Evolutionary conservation across 2,329 filamentous ascomycete species (phyloP).

Genomic region (Kalaharituber pfeilii): DNA sequence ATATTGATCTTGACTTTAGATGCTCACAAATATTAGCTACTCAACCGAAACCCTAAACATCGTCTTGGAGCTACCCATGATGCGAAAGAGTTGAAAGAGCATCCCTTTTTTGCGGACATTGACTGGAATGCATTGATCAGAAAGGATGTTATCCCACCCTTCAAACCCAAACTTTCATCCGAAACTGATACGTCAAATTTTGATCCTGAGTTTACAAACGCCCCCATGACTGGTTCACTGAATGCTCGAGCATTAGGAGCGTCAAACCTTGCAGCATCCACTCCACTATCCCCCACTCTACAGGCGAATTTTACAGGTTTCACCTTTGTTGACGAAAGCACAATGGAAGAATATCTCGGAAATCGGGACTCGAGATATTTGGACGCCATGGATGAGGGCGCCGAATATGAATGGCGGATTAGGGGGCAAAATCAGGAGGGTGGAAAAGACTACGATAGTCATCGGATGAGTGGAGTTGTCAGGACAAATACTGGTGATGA

Average conservation of each 20-base stretch:
- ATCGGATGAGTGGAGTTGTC: constrained; percentile 48
- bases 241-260: constrained; percentile 81
- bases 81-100: constrained; percentile 81
- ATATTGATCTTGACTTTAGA: not conserved
- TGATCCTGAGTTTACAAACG: constrained; percentile 94
- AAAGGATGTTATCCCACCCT: constrained; percentile 87
- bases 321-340: constrained; percentile 96
- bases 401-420: constrained; percentile 27
- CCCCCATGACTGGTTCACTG: constrained; percentile 67
- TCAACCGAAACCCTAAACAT: constrained; percentile 94
- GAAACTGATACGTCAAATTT: constrained; percentile 97
- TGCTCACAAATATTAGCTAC: constrained; percentile 31
- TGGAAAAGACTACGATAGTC: constrained; percentile 32
- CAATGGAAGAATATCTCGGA: constrained; percentile 69
- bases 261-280: constrained; percentile 70
- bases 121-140: constrained; percentile 77
- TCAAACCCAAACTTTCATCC: constrained; percentile 93
- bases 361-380: constrained; percentile 34
- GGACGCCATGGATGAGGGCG: constrained; percentile 44
- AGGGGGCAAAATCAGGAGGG: constrained; percentile 26
- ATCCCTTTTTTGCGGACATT: constrained; percentile 86
- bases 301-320: constrained; percentile 98
- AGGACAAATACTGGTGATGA: constrained; percentile 42
- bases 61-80: constrained; percentile 79
- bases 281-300: constrained; percentile 81